Evolutionary conservation across 805 yeast genomes (phyloP), one percentile per base, ranked within the genome.

Genomic region (Lipomyces oligophaga): DNA sequence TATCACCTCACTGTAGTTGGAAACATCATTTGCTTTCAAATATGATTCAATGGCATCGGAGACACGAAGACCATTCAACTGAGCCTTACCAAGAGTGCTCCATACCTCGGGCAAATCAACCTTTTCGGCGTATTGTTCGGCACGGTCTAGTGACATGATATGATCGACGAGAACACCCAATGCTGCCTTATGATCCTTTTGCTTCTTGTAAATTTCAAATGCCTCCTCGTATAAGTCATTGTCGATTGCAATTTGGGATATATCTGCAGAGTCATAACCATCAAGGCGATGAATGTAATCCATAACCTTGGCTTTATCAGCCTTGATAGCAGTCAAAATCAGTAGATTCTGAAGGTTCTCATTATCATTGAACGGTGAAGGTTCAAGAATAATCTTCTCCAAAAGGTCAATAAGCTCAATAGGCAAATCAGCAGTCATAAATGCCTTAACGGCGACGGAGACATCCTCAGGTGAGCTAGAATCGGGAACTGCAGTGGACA

Each of bases 61-160:
- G 51, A 93, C 79, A 60, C 97, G 80, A 63, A 89, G 75, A 41
- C 97, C 98, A 60, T 87, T 86, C 63, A 93, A 76, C 71, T 93
- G 97, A 47, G 98, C 97, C 65, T 81, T 79, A 76, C 97, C 99
- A 47, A 93, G 77, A 67, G 87, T 94, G 61, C 85, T 83, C 97
- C 97, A 93, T 56, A 90, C 74, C 58, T 83, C 95, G 8, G 95
- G 79, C 27, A 77, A 74, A 61, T 89, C 89, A 55, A 86, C 73
- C 69, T 85, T 85, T 62, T 89, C 97, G 55, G 95, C 97, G 63
- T 85, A 93, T 47, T 80, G 79, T 62, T 83, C 90, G 63, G 95
- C 98, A 65, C 97, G 82, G 68, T 93, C 98, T 49, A 93, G 78
- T 3, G 96, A 86, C 84, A 90, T 77, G 57, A 93, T 74, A 61